Evolutionary conservation across 2,329 filamentous ascomycete species (phyloP), one percentile per base, ranked within the genome.

Genomic region (Fusarium newnesense): DNA sequence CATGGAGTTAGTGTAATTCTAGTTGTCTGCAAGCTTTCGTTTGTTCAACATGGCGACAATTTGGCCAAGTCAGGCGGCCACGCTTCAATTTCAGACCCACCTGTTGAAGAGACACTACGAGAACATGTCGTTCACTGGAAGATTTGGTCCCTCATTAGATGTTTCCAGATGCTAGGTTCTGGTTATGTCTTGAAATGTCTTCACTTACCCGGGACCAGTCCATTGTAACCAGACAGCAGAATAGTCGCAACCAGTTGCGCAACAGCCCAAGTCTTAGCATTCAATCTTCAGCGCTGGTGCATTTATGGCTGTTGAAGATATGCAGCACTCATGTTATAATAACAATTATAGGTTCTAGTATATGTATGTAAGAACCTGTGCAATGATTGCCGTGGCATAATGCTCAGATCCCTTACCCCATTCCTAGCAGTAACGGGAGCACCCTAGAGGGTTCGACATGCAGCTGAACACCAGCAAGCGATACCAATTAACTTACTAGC

Each of bases 381-480:
- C 18, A 8, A 11, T 34, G 4, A 24, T 13, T 36, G 8, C 18
- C 4, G 2, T 16, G 3, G 1, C 1, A 37, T 16, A 5, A 37
- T 9, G 7, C n/a, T n/a, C 7, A 53, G 15, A 34, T 53, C 1
- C 4, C 12, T 13, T 3, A n/a, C 4, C n/a, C 13, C 18, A 46
- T 46, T 21, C n/a, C 39, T 16, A 2, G 12, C 4, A 32, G 3
- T 6, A 18, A 56, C 36, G 30, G 21, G 39, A 26, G 39, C 12
- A 15, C 4, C 4, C 3, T 9, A 1, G 3, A 26, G 7, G 9
- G 18, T 18, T 34, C 5, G n/a, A 16, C n/a, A 26, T 21, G 18
- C n/a, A 47, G 34, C n/a, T 15, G 7, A 26, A 3, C 24, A 13
- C 9, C n/a, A 16, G 24, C 16, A 8, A 1, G 18, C 19, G n/a